These are phyloP conservation scores for Xerocomus nothofagi DNA, from an alignment of 1,284 basidiomycete species.

Conservation along the genomic window DNA sequence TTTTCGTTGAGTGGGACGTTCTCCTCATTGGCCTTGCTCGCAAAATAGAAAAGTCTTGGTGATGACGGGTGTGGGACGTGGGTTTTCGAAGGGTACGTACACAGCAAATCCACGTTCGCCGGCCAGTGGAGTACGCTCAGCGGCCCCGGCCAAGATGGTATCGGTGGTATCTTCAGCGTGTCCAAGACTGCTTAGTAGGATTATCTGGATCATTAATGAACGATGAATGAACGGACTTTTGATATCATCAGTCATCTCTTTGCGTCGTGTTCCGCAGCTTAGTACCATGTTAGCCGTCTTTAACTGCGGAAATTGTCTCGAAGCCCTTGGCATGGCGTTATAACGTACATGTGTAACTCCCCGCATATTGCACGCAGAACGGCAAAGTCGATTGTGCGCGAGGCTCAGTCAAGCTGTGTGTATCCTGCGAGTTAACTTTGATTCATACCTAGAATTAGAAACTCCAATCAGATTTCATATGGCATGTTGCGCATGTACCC, in stretches of 20 bases:
- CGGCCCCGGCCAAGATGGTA: constrained; percentile 26
- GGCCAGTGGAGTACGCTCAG: constrained; percentile 30
- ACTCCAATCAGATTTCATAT: constrained; percentile 9
- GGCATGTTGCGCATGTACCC: not conserved
- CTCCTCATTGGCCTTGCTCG: constrained; percentile 1
- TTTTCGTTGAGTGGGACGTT: constrained; percentile 1
- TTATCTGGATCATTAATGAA: constrained; percentile 31
- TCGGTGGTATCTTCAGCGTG: constrained; percentile 58
- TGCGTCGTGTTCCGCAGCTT: constrained; percentile 6
- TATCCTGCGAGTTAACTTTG: constrained; percentile 26
- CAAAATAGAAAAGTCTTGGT: constrained; percentile 23
- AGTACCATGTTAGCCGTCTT: constrained; percentile 9
- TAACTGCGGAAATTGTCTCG: constrained; percentile 33
- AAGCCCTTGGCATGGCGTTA: constrained; percentile 18
- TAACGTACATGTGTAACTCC: constrained; percentile 9
- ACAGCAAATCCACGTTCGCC: constrained; percentile 28
- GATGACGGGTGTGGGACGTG: constrained; percentile 37
- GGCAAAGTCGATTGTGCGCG: constrained; percentile 10
- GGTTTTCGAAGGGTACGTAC: constrained; percentile 37
- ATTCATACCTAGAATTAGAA: constrained; percentile 25
- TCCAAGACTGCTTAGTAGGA: constrained; percentile 38
- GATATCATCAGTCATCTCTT: constrained; percentile 9
- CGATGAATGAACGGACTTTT: constrained; percentile 30
- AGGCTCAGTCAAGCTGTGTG: constrained; percentile 22
- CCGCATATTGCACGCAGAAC: constrained; percentile 18